These are phyloP conservation scores for Debaryomycetaceae sp. DNA, from an alignment of 1,139 yeast species.

Conservation along the genomic window DNA sequence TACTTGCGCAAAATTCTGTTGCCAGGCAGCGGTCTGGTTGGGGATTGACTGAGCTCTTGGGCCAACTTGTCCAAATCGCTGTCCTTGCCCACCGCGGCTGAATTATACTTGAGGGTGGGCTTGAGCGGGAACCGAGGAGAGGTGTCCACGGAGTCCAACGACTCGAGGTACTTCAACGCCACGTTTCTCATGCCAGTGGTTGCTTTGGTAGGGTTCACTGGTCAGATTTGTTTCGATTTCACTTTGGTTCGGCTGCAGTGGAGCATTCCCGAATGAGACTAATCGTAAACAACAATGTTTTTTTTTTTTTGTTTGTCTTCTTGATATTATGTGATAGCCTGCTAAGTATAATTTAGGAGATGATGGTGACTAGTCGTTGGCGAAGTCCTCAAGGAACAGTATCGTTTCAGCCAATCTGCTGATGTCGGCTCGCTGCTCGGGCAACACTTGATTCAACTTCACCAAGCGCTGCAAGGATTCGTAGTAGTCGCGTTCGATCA, in stretches of 20 bases:
- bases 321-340: constrained; percentile 2
- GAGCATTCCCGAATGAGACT: too few species aligned
- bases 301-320: neutral
- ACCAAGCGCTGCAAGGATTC: constrained; percentile 20
- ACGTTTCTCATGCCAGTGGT: constrained; percentile 16
- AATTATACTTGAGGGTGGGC: constrained; percentile 28
- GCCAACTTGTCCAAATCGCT: constrained; percentile 40
- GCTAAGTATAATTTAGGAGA: constrained; percentile 1
- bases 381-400: constrained; percentile 23
- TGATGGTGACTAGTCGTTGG: constrained; percentile 1
- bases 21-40: constrained; percentile 25
- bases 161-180: constrained; percentile 32
- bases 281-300: too few species aligned
- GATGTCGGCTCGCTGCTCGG: constrained; percentile 29
- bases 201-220: too few species aligned
- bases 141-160: constrained; percentile 20
- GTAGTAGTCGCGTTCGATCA: constrained; percentile 24
- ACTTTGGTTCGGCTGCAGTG: constrained; percentile 1
- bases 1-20: too few species aligned
- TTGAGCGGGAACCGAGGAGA: constrained; percentile 26
- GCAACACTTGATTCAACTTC: constrained; percentile 26
- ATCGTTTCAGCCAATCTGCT: constrained; percentile 28
- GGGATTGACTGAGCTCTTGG: constrained; percentile 26
- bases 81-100: constrained; percentile 17
- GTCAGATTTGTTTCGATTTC: too few species aligned